A percentile compares a stretch with the other conserved stretches of the same genome.
Evolutionary conservation across 2,329 filamentous ascomycete species (phyloP).

Genomic region (Aspergillus amoenus): DNA sequence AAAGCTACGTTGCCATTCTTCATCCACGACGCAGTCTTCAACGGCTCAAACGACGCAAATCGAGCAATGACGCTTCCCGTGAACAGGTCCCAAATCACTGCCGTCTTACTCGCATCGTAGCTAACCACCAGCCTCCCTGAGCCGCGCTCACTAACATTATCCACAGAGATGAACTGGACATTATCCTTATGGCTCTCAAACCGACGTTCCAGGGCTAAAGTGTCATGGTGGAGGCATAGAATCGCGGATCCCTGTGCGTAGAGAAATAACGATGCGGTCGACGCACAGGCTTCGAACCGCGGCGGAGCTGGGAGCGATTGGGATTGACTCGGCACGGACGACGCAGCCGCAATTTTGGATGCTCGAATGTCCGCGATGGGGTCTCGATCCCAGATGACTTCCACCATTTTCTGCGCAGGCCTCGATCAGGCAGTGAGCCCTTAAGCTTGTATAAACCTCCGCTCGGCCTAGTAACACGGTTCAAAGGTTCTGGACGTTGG

Average conservation of each 20-base stretch:
- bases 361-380: constrained; percentile 59
- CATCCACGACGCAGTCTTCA: constrained; percentile 91
- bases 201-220: constrained; percentile 79
- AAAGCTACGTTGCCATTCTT: constrained; percentile 94
- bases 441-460: not conserved
- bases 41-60: constrained; percentile 87
- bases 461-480: not conserved
- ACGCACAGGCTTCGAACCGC: constrained; percentile 81
- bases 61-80: constrained; percentile 86
- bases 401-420: constrained; percentile 52
- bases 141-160: constrained; percentile 85
- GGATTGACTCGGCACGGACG: constrained; percentile 21
- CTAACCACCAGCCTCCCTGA: constrained; percentile 85
- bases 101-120: constrained; percentile 86
- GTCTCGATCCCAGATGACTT: constrained; percentile 59
- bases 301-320: constrained; percentile 34
- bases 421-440: not conserved
- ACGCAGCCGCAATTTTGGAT: constrained; percentile 54
- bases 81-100: constrained; percentile 95
- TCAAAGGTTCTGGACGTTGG: not conserved
- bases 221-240: constrained; percentile 89
- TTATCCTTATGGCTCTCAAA: constrained; percentile 84
- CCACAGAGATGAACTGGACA: constrained; percentile 79
- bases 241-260: constrained; percentile 81
- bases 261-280: constrained; percentile 86